These are phyloP conservation scores for Rubia tinctorum DNA, from an alignment of 305 asterid species.

Conservation along the genomic window DNA sequence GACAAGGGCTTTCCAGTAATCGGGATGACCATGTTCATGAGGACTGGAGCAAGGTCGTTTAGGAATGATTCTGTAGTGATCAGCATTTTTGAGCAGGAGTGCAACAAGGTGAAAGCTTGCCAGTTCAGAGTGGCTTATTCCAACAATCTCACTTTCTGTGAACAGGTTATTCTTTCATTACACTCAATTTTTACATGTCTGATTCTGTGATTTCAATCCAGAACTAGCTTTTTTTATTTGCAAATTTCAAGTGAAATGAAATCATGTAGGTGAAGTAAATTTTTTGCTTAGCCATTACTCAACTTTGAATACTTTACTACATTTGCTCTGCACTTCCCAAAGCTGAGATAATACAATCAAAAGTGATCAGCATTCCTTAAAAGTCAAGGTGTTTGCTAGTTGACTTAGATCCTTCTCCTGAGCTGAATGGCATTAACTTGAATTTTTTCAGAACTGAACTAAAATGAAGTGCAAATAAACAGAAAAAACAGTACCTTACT, in stretches of 20 bases:
- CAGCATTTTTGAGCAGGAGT: conserved; percentile 43
- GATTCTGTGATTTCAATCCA: not conserved
- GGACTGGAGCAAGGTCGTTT: conserved; percentile 63
- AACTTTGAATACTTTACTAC: not conserved
- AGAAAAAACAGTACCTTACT: no score
- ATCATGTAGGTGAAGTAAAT: not conserved
- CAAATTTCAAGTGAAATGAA: not conserved
- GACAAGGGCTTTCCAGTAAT: conserved; percentile 28
- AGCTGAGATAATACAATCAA: not conserved
- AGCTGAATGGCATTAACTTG: no score
- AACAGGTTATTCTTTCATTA: conserved; percentile 41
- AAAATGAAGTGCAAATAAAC: no score
- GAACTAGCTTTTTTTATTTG: not conserved
- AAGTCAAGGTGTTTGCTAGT: not conserved
- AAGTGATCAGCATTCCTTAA: not conserved
- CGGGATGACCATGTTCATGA: conserved; percentile 67
- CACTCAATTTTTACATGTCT: not conserved
- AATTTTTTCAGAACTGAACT: no score
- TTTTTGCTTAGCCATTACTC: not conserved
- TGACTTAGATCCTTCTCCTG: no score
- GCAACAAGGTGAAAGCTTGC: conserved; percentile 44
- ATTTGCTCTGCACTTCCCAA: not conserved
- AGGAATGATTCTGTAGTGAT: conserved; percentile 48
- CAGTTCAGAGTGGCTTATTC: conserved; percentile 51
- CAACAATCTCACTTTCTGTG: conserved; percentile 54